Evolutionary conservation across 169 alveolate species (phyloP).

Genomic region (Cryptosporidium sp.): DNA sequence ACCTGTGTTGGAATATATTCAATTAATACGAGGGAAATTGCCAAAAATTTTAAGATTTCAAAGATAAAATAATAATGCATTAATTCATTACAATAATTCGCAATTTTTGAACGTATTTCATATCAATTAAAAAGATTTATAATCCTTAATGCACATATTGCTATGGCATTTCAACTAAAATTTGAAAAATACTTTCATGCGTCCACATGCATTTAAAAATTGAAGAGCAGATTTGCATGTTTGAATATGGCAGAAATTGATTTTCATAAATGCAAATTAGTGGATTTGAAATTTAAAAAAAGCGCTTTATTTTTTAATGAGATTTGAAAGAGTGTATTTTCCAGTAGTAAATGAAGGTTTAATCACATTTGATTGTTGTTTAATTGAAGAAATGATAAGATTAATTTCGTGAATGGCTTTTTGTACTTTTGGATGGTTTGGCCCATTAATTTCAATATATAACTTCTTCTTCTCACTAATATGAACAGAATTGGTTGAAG

Average conservation of each 20-base stretch:
- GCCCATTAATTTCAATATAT: constrained; percentile 72
- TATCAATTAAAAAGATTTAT: background rate
- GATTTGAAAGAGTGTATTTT: constrained; percentile 56
- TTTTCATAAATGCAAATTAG: no score
- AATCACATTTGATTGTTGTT: constrained; percentile 14
- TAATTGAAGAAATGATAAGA: constrained; percentile 28
- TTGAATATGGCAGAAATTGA: background rate
- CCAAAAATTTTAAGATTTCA: no score
- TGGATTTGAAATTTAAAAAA: background rate
- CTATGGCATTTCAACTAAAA: background rate
- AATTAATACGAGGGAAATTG: background rate
- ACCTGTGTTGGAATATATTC: background rate
- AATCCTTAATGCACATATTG: background rate
- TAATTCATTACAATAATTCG: background rate
- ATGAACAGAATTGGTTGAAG: constrained; percentile 31
- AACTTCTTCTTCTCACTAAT: constrained; percentile 61
- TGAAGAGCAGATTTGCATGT: background rate
- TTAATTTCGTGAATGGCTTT: constrained; percentile 70
- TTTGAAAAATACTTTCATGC: background rate
- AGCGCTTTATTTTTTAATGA: constrained; percentile 6
- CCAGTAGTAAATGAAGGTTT: constrained; percentile 35
- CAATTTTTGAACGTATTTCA: background rate
- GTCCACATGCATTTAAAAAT: background rate
- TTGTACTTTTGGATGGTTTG: constrained; percentile 68
- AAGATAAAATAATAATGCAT: no score